phyloP scores from a whole-genome alignment of 768 basidiomycete species.

The Artomyces pyxidatus region DNA sequence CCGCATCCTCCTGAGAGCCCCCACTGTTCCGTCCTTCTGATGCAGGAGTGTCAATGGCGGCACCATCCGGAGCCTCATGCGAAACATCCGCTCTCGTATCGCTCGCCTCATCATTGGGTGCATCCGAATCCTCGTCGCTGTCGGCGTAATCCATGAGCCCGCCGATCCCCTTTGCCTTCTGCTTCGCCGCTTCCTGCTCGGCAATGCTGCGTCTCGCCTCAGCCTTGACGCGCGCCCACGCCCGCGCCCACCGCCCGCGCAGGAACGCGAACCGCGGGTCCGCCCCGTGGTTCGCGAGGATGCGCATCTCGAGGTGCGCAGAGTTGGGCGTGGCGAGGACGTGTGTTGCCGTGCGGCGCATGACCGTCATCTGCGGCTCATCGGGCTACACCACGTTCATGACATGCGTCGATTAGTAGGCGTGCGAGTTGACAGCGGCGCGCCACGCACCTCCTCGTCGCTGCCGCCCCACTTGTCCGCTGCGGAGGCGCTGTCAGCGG shows the following conservation, averaged over 20 bases:
- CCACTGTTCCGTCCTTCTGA: not conserved
- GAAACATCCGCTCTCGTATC: slow-evolving; percentile 5
- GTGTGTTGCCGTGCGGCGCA: slow-evolving; percentile 68
- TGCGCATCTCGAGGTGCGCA: slow-evolving; percentile 78
- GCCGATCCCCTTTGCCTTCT: slow-evolving; percentile 32
- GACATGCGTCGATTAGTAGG: not conserved
- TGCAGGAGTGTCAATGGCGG: slow-evolving; percentile 16
- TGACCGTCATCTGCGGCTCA: slow-evolving; percentile 50
- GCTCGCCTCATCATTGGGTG: not conserved
- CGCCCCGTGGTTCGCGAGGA: slow-evolving; percentile 75
- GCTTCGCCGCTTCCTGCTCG: slow-evolving; percentile 18
- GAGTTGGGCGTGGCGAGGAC: slow-evolving; percentile 66
- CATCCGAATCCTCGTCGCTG: slow-evolving; percentile 18
- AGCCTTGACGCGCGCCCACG: slow-evolving; percentile 53
- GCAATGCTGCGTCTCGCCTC: slow-evolving; percentile 28
- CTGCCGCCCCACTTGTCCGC: slow-evolving; percentile 57
- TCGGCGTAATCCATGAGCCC: slow-evolving; percentile 49
- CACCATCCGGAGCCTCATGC: not conserved
- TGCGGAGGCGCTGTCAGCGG: slow-evolving; percentile 15
- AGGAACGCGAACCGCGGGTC: slow-evolving; percentile 79
- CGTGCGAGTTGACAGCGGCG: not conserved
- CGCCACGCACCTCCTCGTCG: slow-evolving; percentile 54
- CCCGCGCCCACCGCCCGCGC: slow-evolving; percentile 60
- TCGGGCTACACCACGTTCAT: slow-evolving; percentile 39
- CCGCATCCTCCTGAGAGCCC: not conserved